Conservation (phyloP, 352 stramenopile species). For the Pythium aquatile region DNA sequence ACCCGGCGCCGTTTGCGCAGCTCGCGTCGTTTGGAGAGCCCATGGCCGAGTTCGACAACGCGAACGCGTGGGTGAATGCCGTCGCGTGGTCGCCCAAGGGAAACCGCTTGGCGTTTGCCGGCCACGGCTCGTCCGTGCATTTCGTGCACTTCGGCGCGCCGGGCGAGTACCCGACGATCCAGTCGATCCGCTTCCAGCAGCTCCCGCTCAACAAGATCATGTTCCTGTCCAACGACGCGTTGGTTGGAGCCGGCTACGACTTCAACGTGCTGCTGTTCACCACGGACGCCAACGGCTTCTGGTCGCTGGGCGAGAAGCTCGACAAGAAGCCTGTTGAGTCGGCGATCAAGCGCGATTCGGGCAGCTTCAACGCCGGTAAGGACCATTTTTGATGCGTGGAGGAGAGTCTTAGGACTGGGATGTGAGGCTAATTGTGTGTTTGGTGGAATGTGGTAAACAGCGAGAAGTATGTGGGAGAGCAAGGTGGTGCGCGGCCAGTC, state of each 20-base stretch:
- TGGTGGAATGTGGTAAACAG: slow-evolving; percentile 22
- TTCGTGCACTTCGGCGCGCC: slow-evolving; percentile 83
- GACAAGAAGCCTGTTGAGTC: slow-evolving; percentile 73
- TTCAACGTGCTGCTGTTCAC: slow-evolving; percentile 92
- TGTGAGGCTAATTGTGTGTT: background rate
- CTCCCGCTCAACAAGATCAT: slow-evolving; percentile 83
- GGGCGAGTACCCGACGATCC: slow-evolving; percentile 67
- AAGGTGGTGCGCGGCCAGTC: slow-evolving; percentile 84
- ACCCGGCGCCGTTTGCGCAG: slow-evolving; percentile 72
- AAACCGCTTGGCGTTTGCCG: slow-evolving; percentile 85
- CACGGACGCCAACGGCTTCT: slow-evolving; percentile 73
- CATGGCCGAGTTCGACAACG: slow-evolving; percentile 84
- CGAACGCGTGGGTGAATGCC: slow-evolving; percentile 89
- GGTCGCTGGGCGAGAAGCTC: slow-evolving; percentile 74
- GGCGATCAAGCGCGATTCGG: slow-evolving; percentile 53
- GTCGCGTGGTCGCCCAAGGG: slow-evolving; percentile 91
- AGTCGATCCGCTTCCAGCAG: slow-evolving; percentile 87
- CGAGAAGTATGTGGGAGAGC: slow-evolving; percentile 80
- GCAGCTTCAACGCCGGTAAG: slow-evolving; percentile 68
- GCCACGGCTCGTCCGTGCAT: slow-evolving; percentile 90
- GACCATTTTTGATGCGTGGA: background rate
- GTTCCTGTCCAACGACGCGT: slow-evolving; percentile 88
- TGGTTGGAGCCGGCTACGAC: slow-evolving; percentile 89
- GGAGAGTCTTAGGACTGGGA: background rate
- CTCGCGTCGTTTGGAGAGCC: slow-evolving; percentile 80